phyloP scores from a whole-genome alignment of 164 flowering plant genomes.

The Kingdonia uniflora region DNA sequence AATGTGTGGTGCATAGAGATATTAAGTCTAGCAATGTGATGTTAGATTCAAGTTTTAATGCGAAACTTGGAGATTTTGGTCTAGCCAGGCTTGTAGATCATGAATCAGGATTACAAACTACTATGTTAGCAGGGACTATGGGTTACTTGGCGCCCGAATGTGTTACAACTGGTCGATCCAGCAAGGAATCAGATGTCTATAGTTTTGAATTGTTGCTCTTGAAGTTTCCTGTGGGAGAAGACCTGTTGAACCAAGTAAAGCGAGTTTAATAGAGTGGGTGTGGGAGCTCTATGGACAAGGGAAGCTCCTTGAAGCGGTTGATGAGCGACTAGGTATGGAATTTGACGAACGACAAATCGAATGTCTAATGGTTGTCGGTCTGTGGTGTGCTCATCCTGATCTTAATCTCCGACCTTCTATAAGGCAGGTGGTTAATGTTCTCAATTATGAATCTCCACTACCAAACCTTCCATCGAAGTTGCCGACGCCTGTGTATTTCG shows the following conservation, averaged over 20 bases:
- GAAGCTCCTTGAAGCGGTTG: constrained; percentile 23
- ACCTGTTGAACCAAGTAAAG: constrained; percentile 16
- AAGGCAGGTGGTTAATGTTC: constrained; percentile 21
- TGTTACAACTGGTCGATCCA: constrained; percentile 30
- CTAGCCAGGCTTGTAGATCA: constrained; percentile 40
- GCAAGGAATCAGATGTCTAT: constrained; percentile 42
- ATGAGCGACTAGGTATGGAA: constrained; percentile 14
- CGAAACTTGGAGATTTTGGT: constrained; percentile 48
- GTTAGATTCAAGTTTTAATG: constrained; percentile 39
- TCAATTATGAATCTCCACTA: constrained; percentile 20
- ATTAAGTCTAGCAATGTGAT: constrained; percentile 44
- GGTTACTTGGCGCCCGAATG: constrained; percentile 52
- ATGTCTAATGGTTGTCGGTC: constrained; percentile 25
- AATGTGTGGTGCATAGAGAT: constrained; percentile 44
- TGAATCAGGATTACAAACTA: constrained; percentile 29
- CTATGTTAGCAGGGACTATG: constrained; percentile 39
- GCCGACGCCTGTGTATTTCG: constrained; percentile 20
- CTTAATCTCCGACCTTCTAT: constrained; percentile 19
- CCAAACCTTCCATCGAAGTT: constrained; percentile 23
- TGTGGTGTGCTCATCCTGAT: constrained; percentile 33
- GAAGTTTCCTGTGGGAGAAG: constrained; percentile 37
- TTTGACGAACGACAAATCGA: constrained; percentile 18
- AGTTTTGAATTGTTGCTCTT: constrained; percentile 38
- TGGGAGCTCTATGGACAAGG: constrained; percentile 36
- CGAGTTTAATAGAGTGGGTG: constrained; percentile 31